Conservation (phyloP, 441 rosid species). For the Gossypium trilobum region DNA sequence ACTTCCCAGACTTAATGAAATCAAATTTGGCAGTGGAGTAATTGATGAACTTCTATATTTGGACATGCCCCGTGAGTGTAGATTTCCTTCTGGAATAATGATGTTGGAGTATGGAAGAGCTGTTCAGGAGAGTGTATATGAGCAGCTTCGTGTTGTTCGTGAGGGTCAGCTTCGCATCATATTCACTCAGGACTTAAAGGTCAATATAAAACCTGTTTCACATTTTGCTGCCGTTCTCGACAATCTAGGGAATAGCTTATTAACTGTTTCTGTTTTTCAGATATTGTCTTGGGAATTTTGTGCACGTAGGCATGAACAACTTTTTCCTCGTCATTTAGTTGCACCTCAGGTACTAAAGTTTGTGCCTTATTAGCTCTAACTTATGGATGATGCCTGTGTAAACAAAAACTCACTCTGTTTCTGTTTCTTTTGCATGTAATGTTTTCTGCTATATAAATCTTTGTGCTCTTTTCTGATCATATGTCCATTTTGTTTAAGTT, state of each 20-base stretch:
- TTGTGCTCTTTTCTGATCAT: not conserved
- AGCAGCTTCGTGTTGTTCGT: slow-evolving; percentile 94
- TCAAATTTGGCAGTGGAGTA: slow-evolving; percentile 95
- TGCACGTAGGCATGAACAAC: slow-evolving; percentile 90
- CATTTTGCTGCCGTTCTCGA: not conserved
- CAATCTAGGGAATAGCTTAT: slow-evolving; percentile 11
- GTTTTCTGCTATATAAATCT: not conserved
- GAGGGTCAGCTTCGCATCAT: slow-evolving; percentile 95
- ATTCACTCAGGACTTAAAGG: slow-evolving; percentile 89
- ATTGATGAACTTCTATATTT: slow-evolving; percentile 87
- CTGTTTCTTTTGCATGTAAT: not conserved
- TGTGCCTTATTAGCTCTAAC: not conserved
- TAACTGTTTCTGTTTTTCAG: slow-evolving; percentile 29
- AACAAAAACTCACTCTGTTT: not conserved
- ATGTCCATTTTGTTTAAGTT: not conserved
- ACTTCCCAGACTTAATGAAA: slow-evolving; percentile 88
- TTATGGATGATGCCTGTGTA: not conserved
- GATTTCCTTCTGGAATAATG: slow-evolving; percentile 75
- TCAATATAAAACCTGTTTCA: slow-evolving; percentile 20
- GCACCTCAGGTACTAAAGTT: slow-evolving; percentile 70
- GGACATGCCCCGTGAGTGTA: slow-evolving; percentile 76
- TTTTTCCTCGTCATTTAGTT: slow-evolving; percentile 89
- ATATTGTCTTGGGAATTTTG: slow-evolving; percentile 97
- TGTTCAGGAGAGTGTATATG: slow-evolving; percentile 92
- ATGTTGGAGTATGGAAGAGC: slow-evolving; percentile 83